Evolutionary conservation across 2,329 filamentous ascomycete species (phyloP), one percentile per base, ranked within the genome.

Genomic region (Botrytis paeoniae): DNA sequence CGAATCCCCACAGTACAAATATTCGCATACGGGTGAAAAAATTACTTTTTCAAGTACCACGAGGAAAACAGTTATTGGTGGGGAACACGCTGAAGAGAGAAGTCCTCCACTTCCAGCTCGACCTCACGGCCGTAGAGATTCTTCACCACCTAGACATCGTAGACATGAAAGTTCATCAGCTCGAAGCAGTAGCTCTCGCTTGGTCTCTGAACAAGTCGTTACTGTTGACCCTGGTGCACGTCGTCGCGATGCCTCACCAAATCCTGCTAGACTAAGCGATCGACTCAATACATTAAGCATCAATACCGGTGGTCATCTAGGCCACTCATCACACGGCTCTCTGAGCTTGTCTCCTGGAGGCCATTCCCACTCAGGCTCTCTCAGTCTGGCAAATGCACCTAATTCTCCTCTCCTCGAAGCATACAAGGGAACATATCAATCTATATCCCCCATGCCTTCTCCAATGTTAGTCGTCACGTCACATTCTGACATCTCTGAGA

Each of bases 381-480:
- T 87, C 54, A 79, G 76, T 20, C 81, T 89, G 2, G 83, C 87
- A 3, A 83, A 84, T 35, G 87, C 93, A 2, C 93, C 94, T 0
- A 89, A 89, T 1, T 97, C 94, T 75, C 96, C 95, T 0, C 85
- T 98, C 68, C 88, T 97, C 2, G 95, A 98, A 83, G 91, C 96
- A 0, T 98, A 98, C 82, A 92, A 91, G 75, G 95, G 95, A 57
- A 97, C 95, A 0, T 98, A 97, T 79, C 95, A 98, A 82, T 93
- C 93, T 73, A 93, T 97, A 78, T 97, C 95, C 0, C 95, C 95
- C 0, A 97, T 98, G 93, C 95, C 95, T 0, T 94, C 94, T 0
- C 93, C 95, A 0, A 37, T 91, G 78, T 79, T 89, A 6, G 82
- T 89, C 4, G 83, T 84, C 1, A 80, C 85, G 65, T 82, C 85